Base-by-base conservation (phyloP, 106 monocot genomes). In the Dioscorea dumetorum region DNA sequence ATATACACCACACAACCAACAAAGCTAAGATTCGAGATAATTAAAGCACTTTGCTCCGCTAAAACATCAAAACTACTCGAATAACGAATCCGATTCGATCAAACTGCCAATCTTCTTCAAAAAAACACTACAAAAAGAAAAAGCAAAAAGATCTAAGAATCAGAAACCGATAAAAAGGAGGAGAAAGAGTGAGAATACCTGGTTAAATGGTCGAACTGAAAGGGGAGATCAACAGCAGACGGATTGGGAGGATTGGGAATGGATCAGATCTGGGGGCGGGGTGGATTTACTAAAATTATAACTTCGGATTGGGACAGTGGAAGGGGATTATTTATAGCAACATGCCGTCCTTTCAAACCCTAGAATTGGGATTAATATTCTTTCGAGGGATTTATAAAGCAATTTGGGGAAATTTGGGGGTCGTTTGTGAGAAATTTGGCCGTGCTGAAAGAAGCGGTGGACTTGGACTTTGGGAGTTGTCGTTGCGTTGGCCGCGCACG, bases 341-440 rank as follows among this genome's bases (percentile, higher is more conserved):
- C 59, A 59, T 59, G 59, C 59, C 59, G 59, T 59, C 59, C 59
- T 59, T 59, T 20, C 22, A 22, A 59, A 23, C 59, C 59, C 59
- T 59, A 59, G 59, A 59, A 59, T 59, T 59, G 22, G 20, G 59
- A 59, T 59, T 59, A 28, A 28, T 28, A 59, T 59, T 59, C 4
- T 59, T 22, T 24, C 22, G 4, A 4, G 54, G 19, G 54, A 41
- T 41, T 41, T 41, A 8, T 3, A 8, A 41, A 41, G 41, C 0
- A 41, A 41, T 41, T 41, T 41, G 10, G 41, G 41, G 41, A 41
- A n/a, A 41, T 8, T 8, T 8, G 41, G 10, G 41, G 41, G 41
- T 41, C 6, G 9, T 41, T 41, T 41, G 41, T 41, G 41, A 28
- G 28, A 41, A 41, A 3, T 41, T n/a, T n/a, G n/a, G n/a, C n/a